Percentiles rank a stretch among this genome's conserved stretches.
Evolutionary conservation across 257 asterid species (phyloP).

Genomic region (Ligustrum vulgare): DNA sequence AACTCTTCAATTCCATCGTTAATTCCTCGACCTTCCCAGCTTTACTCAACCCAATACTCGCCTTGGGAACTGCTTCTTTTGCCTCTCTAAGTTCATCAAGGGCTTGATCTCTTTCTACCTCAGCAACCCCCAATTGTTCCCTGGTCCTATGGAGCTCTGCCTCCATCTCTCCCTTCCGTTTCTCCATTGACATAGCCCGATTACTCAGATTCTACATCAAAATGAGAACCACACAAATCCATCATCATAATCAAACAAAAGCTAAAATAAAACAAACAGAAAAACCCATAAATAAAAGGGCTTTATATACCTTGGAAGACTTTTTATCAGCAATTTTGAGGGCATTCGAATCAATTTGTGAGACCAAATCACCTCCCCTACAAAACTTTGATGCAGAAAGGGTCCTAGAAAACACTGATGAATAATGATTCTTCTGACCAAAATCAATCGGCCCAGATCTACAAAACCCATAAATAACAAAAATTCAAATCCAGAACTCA

Average conservation of each 20-base stretch:
- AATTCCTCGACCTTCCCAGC: slow-evolving; percentile 29
- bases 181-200: slow-evolving; percentile 39
- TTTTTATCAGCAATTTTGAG: slow-evolving; percentile 48
- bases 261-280: not conserved
- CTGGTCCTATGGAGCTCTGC: slow-evolving; percentile 52
- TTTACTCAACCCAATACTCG: slow-evolving; percentile 15
- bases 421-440: slow-evolving; percentile 41
- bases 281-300: not conserved
- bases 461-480: slow-evolving; percentile 21
- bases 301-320: slow-evolving; percentile 37
- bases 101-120: slow-evolving; percentile 42
- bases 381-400: slow-evolving; percentile 71
- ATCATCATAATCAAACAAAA: not conserved
- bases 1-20: slow-evolving; percentile 38
- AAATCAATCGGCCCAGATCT: slow-evolving; percentile 62
- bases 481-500: slow-evolving; percentile 14
- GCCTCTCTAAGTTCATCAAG: slow-evolving; percentile 44
- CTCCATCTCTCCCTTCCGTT: slow-evolving; percentile 48
- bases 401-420: slow-evolving; percentile 57
- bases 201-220: slow-evolving; percentile 33
- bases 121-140: slow-evolving; percentile 30
- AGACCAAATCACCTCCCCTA: slow-evolving; percentile 57
- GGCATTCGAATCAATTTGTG: slow-evolving; percentile 61
- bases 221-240: not conserved
- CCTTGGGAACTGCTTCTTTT: slow-evolving; percentile 30